Conservation (phyloP, 805 yeast species). For the Maudiozyma turicensis region DNA sequence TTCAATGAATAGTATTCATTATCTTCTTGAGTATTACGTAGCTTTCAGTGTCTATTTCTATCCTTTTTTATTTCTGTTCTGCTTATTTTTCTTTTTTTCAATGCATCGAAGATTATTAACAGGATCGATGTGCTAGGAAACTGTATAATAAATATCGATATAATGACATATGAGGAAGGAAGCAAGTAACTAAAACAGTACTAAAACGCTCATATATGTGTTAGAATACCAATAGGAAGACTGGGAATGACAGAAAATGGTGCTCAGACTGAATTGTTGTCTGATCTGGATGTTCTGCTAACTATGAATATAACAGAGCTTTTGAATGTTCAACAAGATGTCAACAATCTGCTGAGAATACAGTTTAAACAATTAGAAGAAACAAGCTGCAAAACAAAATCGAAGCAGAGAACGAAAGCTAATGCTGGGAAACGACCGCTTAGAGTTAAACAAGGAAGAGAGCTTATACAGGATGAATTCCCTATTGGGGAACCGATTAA, state of each 20-base stretch:
- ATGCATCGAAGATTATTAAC: too few relatives aligned
- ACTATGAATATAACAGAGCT: conserved; percentile 14
- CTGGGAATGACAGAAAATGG: not conserved
- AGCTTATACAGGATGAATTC: not conserved
- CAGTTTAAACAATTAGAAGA: conserved; percentile 1
- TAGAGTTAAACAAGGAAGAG: not conserved
- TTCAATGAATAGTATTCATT: not conserved
- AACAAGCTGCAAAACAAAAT: not conserved
- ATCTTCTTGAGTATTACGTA: not conserved
- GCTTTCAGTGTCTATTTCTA: too few relatives aligned
- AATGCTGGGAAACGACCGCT: not conserved
- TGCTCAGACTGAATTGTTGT: not conserved
- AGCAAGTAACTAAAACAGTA: too few relatives aligned
- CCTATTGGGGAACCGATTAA: not conserved
- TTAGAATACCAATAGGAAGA: too few relatives aligned
- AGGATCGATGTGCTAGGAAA: too few relatives aligned
- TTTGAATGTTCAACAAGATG: conserved; percentile 18
- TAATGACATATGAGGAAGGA: too few relatives aligned
- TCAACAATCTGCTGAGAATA: conserved; percentile 9
- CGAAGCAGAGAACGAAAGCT: not conserved
- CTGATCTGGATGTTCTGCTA: conserved; percentile 6
- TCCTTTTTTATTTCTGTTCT: too few relatives aligned
- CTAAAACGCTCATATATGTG: too few relatives aligned
- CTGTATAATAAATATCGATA: too few relatives aligned
- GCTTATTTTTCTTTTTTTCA: too few relatives aligned